phyloP scores from a whole-genome alignment of 495 filamentous ascomycete species.

The Lasiosphaeria hispida region DNA sequence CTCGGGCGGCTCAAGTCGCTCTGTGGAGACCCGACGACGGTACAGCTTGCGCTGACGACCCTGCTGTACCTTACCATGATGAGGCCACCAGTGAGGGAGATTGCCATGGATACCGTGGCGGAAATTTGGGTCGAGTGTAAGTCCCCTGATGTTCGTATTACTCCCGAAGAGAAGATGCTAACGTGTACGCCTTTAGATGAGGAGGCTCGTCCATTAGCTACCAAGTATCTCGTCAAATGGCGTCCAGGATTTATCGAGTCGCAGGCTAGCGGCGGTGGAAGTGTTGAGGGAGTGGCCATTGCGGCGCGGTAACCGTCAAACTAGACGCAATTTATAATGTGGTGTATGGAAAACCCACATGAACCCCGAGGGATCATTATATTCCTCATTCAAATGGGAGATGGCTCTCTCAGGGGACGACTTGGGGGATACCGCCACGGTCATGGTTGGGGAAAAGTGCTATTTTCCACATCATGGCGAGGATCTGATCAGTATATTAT shows the following conservation, averaged over 20 bases:
- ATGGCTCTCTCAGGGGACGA: too few species aligned
- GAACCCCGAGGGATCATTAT: not conserved
- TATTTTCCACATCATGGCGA: too few species aligned
- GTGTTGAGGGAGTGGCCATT: conserved; percentile 11
- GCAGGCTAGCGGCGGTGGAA: conserved; percentile 21
- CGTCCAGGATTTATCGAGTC: conserved; percentile 49
- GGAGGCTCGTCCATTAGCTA: conserved; percentile 52
- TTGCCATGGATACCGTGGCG: conserved; percentile 77
- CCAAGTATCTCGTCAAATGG: conserved; percentile 54
- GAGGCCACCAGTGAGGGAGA: conserved; percentile 75
- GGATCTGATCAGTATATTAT: too few species aligned
- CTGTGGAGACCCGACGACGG: conserved; percentile 79
- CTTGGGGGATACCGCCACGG: too few species aligned
- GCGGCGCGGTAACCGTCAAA: not conserved
- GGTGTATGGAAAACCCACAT: not conserved
- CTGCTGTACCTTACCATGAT: conserved; percentile 77
- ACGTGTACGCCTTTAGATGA: conserved; percentile 30
- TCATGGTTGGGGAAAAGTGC: too few species aligned
- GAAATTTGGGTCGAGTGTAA: conserved; percentile 82
- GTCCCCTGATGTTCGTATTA: conserved; percentile 22
- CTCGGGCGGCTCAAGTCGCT: conserved; percentile 73
- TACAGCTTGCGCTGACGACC: conserved; percentile 48
- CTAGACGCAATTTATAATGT: not conserved
- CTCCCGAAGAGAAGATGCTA: conserved; percentile 19
- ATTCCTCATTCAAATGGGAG: too few species aligned